Conservation (phyloP, 2,329 filamentous ascomycete species). For the Exophiala oligosperma region DNA sequence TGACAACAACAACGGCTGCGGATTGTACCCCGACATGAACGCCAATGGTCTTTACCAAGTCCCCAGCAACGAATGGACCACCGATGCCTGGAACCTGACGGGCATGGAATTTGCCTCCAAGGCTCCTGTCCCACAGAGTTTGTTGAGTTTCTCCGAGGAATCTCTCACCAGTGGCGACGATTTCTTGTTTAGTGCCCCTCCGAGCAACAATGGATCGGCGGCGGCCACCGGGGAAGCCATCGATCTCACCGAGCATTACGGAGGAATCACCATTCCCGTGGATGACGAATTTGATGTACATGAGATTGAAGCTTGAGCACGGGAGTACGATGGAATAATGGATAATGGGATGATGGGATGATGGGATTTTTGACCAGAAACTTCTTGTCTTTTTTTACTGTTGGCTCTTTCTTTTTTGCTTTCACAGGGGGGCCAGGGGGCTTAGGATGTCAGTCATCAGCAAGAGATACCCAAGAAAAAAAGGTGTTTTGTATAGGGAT, state of each 20-base stretch:
- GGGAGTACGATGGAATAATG: too few relatives aligned
- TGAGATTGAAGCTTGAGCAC: conserved; percentile 10
- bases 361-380: neutral
- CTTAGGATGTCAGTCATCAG: too few relatives aligned
- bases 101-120: conserved; percentile 36
- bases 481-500: too few relatives aligned
- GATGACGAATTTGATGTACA: conserved; percentile 30
- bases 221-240: conserved; percentile 19
- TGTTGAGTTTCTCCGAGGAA: conserved; percentile 61
- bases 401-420: too few relatives aligned
- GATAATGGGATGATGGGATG: too few relatives aligned
- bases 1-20: conserved; percentile 53
- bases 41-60: conserved; percentile 17
- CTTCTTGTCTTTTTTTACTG: neutral
- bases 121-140: conserved; percentile 49
- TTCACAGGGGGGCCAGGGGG: too few relatives aligned
- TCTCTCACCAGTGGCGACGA: conserved; percentile 58
- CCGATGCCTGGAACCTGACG: conserved; percentile 40
- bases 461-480: too few relatives aligned
- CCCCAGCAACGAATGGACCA: conserved; percentile 39
- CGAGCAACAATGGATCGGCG: conserved; percentile 27
- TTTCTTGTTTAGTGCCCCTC: conserved; percentile 33
- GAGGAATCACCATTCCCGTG: conserved; percentile 39
- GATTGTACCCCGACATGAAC: conserved; percentile 35
- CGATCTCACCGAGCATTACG: conserved; percentile 30